Percentiles rank a stretch among this genome's conserved stretches.
Evolutionary conservation across 2,329 filamentous ascomycete species (phyloP).

Genomic region (Fusarium haematococcum): DNA sequence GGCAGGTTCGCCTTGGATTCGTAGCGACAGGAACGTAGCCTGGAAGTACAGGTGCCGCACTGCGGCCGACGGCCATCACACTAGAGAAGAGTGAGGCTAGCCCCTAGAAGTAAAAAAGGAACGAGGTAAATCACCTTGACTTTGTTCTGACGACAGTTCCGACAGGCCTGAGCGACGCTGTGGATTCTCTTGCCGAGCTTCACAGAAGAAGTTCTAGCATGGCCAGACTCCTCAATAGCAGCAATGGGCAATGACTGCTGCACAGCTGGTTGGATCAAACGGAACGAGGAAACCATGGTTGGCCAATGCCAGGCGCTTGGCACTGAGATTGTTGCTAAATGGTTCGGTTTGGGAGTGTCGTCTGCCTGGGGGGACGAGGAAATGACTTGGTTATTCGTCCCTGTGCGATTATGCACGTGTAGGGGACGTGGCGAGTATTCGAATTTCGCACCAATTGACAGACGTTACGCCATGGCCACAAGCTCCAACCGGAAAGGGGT

Average conservation of each 20-base stretch:
- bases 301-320: not conserved
- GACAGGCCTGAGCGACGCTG: not conserved
- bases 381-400: not conserved
- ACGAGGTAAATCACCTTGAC: not conserved
- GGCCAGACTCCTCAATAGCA: not conserved
- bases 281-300: not conserved
- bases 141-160: not conserved
- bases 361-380: not conserved
- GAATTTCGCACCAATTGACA: not conserved
- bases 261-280: not conserved
- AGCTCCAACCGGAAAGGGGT: not conserved
- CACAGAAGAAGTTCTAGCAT: not conserved
- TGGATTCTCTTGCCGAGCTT: not conserved
- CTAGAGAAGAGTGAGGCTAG: not conserved
- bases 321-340: not conserved
- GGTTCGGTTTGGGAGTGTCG: not conserved
- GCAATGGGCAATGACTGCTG: not conserved
- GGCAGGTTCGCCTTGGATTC: not conserved
- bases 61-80: not conserved
- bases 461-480: not conserved
- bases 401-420: not conserved
- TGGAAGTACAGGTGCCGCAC: not conserved
- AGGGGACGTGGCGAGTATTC: not conserved
- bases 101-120: not conserved
- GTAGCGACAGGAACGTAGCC: not conserved